These are phyloP conservation scores for Bondarzewia mesenterica DNA, from an alignment of 1,284 basidiomycete species.

Conservation along the genomic window DNA sequence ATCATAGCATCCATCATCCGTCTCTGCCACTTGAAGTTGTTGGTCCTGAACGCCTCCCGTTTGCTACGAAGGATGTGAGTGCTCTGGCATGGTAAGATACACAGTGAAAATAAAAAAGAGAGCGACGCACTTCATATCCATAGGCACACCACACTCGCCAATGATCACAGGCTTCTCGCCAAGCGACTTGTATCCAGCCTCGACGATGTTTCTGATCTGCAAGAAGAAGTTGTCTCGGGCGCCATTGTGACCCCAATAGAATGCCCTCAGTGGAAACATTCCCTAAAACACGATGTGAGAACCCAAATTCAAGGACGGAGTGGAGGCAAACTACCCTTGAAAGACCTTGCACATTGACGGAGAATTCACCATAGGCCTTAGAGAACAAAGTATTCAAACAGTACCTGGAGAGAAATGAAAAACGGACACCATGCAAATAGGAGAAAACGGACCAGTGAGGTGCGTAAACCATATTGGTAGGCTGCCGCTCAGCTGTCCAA, in stretches of 20 bases:
- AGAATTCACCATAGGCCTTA: constrained; percentile 77
- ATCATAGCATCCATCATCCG: constrained; percentile 89
- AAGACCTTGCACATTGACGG: constrained; percentile 85
- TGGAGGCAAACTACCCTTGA: constrained; percentile 51
- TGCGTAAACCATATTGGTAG: constrained; percentile 76
- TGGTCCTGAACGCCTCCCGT: constrained; percentile 61
- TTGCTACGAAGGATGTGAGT: constrained; percentile 35
- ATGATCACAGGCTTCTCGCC: constrained; percentile 79
- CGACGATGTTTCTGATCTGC: constrained; percentile 77
- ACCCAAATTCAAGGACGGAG: neutral
- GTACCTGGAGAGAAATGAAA: constrained; percentile 51
- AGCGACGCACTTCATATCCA: constrained; percentile 81
- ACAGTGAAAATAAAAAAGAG: neutral
- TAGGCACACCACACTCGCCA: constrained; percentile 88
- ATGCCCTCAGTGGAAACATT: constrained; percentile 70
- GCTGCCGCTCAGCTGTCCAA: constrained; percentile 59
- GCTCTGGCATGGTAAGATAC: neutral
- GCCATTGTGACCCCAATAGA: constrained; percentile 83
- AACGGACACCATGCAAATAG: neutral
- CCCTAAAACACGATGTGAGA: constrained; percentile 41
- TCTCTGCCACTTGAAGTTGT: constrained; percentile 75
- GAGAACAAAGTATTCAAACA: constrained; percentile 81
- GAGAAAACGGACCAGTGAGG: constrained; percentile 70
- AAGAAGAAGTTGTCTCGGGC: constrained; percentile 75
- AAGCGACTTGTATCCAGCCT: constrained; percentile 55